Base-by-base conservation (phyloP, 2,329 filamentous ascomycete genomes). In the Alternaria solani region DNA sequence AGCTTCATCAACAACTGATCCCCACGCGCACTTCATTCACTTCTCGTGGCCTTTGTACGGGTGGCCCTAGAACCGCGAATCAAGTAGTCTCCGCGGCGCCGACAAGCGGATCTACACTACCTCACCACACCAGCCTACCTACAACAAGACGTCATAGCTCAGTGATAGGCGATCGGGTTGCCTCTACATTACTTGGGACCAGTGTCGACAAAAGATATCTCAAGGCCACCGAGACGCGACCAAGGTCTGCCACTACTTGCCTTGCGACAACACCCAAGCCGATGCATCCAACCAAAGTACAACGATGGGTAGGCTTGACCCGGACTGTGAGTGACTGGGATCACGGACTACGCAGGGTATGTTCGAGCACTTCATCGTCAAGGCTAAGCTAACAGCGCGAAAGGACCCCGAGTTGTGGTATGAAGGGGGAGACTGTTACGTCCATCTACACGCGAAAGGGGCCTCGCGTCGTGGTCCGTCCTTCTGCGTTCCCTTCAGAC, bases 381-480 rank as follows among this genome's bases (percentile, higher is more conserved):
- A 18, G n/a, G 39, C 46, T 32, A 38, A 51, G 32, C 61, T 64
- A 53, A 67, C 52, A 34, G 2, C 8, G 12, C 30, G 23, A 41
- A 28, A 93, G 91, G 91, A 94, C 67, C 81, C 86, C 2, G 91
- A 93, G 65, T 81, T 94, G 3, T 94, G 89, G 89, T 83, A 84
- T 61, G 81, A 84, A 11, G 79, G 88, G 63, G 91, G 89, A 14
- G 87, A 93, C 71, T 93, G 91, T 68, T 82, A 88, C 16, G 83
- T 94, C 1, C 84, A 93, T 75, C 81, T 94, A 0, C 89, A 91
- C 69, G 85, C 80, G n/a, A 83, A 84, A 63, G 89, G 88, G 39
- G 86, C 87, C 56, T 91, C 89, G 3, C 84, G 83, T 58, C 81
- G 87, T 66, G 88, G 88, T 0, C 88, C 91, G 1, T 87, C 91